phyloP scores from a whole-genome alignment of 768 basidiomycete genomes.

The Dendrothele bispora region DNA sequence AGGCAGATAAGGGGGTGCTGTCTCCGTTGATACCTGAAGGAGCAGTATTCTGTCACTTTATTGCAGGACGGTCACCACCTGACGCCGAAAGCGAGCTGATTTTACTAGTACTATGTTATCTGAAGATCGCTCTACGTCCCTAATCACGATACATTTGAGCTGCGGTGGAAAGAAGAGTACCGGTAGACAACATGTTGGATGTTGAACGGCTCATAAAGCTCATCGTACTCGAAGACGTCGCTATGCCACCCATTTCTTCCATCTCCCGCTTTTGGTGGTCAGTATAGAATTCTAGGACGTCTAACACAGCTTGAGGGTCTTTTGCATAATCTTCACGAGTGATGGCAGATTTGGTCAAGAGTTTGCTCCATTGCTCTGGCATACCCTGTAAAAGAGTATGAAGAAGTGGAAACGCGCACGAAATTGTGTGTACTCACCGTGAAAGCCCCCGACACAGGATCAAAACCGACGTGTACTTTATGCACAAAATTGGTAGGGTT shows the following conservation, averaged over 20 bases:
- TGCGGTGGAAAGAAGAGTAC: not conserved
- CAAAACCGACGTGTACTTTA: conserved; percentile 97
- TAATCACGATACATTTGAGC: too few species aligned
- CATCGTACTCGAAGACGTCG: too few species aligned
- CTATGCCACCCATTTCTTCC: conserved; percentile 67
- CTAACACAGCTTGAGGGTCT: conserved; percentile 95
- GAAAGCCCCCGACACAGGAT: conserved; percentile 91
- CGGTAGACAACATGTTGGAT: conserved; percentile 7
- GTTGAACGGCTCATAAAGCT: conserved; percentile 2
- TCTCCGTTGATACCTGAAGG: conserved; percentile 41
- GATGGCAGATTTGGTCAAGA: conserved; percentile 96
- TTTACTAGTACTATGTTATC: too few species aligned
- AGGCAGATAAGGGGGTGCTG: conserved; percentile 40
- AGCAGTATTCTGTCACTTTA: conserved; percentile 48
- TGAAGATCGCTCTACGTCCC: too few species aligned
- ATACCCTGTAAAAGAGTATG: conserved; percentile 61
- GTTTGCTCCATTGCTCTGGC: conserved; percentile 95
- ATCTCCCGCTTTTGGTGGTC: conserved; percentile 95
- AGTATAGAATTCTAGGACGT: conserved; percentile 98
- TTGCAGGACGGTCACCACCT: conserved; percentile 29
- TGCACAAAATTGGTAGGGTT: conserved; percentile 98
- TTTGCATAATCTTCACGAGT: conserved; percentile 97
- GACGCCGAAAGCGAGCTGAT: conserved; percentile 33
- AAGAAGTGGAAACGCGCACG: not conserved
- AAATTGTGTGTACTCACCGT: conserved; percentile 76